Percentiles rank a stretch among this genome's conserved stretches.
phyloP scores from a whole-genome alignment of 1,284 basidiomycete species.

The Ceratobasidium sp. region DNA sequence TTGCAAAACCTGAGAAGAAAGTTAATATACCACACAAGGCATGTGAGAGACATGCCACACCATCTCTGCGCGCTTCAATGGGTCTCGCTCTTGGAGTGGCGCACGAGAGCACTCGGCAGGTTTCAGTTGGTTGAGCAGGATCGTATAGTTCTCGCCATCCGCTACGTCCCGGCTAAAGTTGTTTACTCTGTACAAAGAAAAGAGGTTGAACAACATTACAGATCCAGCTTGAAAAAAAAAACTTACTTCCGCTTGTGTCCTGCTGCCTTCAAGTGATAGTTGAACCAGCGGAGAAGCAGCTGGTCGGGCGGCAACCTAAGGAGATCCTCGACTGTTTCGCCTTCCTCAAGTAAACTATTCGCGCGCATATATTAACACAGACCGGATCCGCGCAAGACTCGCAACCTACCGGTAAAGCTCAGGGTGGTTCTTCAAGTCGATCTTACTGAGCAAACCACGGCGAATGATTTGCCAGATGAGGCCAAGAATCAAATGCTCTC shows the following conservation, averaged over 20 bases:
- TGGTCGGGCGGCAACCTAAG: constrained; percentile 94
- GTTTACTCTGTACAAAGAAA: constrained; percentile 68
- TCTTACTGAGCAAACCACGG: constrained; percentile 89
- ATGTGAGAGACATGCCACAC: neutral
- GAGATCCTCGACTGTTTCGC: constrained; percentile 95
- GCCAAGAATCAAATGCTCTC: constrained; percentile 97
- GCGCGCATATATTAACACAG: neutral
- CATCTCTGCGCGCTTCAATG: constrained; percentile 54
- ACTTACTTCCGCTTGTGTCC: constrained; percentile 83
- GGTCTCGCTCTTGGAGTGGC: constrained; percentile 85
- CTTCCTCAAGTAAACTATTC: constrained; percentile 81
- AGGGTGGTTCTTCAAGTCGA: constrained; percentile 98
- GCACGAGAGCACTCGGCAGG: constrained; percentile 92
- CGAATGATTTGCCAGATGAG: constrained; percentile 99
- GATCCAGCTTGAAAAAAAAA: neutral
- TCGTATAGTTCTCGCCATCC: constrained; percentile 97
- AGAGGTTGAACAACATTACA: neutral
- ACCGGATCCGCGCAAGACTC: neutral
- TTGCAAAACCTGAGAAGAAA: constrained; percentile 70
- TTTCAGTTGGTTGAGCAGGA: constrained; percentile 94
- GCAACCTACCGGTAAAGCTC: constrained; percentile 77
- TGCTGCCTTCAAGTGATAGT: constrained; percentile 96
- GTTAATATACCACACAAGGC: neutral
- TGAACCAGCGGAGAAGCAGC: constrained; percentile 97
- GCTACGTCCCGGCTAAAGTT: constrained; percentile 96